Evolutionary conservation across 2,329 filamentous ascomycete genomes (phyloP), one percentile per base, ranked within the genome.

Genomic region (Reticulascus tulasneorum): DNA sequence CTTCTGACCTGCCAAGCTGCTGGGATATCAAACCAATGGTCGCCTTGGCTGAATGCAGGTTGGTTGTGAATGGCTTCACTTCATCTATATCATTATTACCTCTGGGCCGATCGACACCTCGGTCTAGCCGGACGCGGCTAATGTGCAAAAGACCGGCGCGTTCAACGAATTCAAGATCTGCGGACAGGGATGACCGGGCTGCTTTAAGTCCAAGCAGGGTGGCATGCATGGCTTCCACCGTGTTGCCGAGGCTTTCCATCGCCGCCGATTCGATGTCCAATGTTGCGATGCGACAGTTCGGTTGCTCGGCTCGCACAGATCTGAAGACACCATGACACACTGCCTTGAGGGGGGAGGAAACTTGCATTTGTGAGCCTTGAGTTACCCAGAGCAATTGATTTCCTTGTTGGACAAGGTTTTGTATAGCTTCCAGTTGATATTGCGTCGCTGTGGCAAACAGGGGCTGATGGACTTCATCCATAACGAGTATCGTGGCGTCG

Each of bases 371-470:
- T 3, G 40, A 42, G 4, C 47, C 50, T 25, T 42, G 38, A 4
- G 50, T 56, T 0, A 57, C 50, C 52, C 53, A 58, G 18, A 53
- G 41, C 5, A 56, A 15, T 8, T 36, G 41, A 9, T 33, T 37
- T 9, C 38, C 38, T 7, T 28, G 29, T n/a, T 21, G 18, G 20
- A 49, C 32, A 6, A 58, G 44, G 1, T 27, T 22, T 35, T 58
- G 48, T 6, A 54, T 13, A 2, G 35, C 23, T 2, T 47, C 41
- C 51, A 52, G 53, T 18, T 53, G 46, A 8, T 25, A n/a, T n/a
- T n/a, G n/a, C n/a, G n/a, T n/a, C n/a, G n/a, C n/a, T n/a, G n/a
- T n/a, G n/a, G n/a, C n/a, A n/a, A n/a, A n/a, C n/a, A n/a, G n/a
- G n/a, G n/a, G n/a, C n/a, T n/a, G n/a, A n/a, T n/a, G n/a, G n/a